Evolutionary conservation across 1,284 basidiomycete species (phyloP), one percentile per base, ranked within the genome.

Genomic region (Ceratobasidium sp.): DNA sequence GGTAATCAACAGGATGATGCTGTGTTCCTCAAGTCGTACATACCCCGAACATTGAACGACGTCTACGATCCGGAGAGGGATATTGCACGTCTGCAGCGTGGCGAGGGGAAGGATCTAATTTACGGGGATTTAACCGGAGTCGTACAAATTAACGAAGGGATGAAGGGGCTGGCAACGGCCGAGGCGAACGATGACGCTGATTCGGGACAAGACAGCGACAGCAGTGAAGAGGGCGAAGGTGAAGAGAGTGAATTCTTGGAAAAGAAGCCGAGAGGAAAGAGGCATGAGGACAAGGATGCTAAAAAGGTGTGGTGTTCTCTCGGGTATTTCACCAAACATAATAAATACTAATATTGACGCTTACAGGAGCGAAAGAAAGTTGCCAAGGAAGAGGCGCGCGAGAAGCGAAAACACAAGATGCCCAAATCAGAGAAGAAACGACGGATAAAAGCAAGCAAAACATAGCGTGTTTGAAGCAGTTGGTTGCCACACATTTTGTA

Each of bases 21-120:
- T 8, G 87, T 98, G 17, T 98, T 98, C 82, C 80, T 93, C 78
- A 84, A 84, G 31, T 92, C 93, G 0, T 97, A 93, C 79, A 98
- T 98, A 72, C 95, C 95, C n/a, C 88, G 95, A 27, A 90, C 87
- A 13, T 81, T 98, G 34, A 93, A 93, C 72, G 93, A 97, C 75
- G 90, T 98, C 3, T 93, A 90, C 76, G 93, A 98, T 77, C 92
- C 94, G 0, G 95, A 98, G 76, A 84, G 94, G 27, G 95, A 97
- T 76, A 88, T 93, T 15, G 92, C 87, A 38, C 84, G 85, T 25
- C 81, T 96, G 45, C 82, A 82, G 38, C 80, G 85, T 7, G 93
- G 94, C 0, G 86, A 90, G 62, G 87, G 88, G 7, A 80, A 83
- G 58, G 84, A 84, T 52, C 83, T 96, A 47, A 96, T 97, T 71